phyloP scores from a whole-genome alignment of 257 asterid species.

The Linderniella brevidens region DNA sequence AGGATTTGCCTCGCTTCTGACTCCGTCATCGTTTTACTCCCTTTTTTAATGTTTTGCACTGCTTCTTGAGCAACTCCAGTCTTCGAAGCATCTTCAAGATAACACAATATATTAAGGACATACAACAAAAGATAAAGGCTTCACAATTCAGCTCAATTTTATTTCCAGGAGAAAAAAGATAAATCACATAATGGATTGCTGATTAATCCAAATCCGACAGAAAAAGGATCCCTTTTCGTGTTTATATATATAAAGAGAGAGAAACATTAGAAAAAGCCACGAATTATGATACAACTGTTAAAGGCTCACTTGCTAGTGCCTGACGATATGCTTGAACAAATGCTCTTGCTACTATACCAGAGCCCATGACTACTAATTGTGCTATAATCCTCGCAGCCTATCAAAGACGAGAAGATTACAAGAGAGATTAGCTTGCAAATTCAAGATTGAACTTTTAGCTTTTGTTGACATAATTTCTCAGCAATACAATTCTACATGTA shows the following conservation, averaged over 20 bases:
- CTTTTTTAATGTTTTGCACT: slow-evolving; percentile 32
- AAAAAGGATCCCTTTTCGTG: too few species aligned
- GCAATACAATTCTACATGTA: too few species aligned
- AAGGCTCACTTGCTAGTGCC: slow-evolving; percentile 49
- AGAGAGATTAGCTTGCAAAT: too few species aligned
- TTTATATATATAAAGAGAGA: too few species aligned
- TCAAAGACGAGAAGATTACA: too few species aligned
- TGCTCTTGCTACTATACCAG: slow-evolving; percentile 47
- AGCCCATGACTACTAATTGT: slow-evolving; percentile 43
- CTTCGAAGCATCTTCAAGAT: slow-evolving; percentile 49
- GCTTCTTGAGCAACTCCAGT: slow-evolving; percentile 69
- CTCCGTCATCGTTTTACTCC: slow-evolving; percentile 53
- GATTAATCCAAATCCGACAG: too few species aligned
- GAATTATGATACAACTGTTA: neutral
- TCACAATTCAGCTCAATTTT: too few species aligned
- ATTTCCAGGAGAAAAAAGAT: too few species aligned
- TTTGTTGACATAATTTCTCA: too few species aligned
- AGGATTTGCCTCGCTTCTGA: slow-evolving; percentile 68
- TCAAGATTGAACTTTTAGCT: too few species aligned
- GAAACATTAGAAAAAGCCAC: too few species aligned
- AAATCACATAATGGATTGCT: too few species aligned
- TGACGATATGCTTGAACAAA: slow-evolving; percentile 65
- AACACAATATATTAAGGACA: slow-evolving; percentile 2
- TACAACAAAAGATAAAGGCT: neutral
- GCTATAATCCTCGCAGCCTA: slow-evolving; percentile 54